A percentile compares a stretch with the other conserved stretches of the same genome.
Evolutionary conservation across 2,329 filamentous ascomycete species (phyloP).

Genomic region (Colletotrichum sp.): DNA sequence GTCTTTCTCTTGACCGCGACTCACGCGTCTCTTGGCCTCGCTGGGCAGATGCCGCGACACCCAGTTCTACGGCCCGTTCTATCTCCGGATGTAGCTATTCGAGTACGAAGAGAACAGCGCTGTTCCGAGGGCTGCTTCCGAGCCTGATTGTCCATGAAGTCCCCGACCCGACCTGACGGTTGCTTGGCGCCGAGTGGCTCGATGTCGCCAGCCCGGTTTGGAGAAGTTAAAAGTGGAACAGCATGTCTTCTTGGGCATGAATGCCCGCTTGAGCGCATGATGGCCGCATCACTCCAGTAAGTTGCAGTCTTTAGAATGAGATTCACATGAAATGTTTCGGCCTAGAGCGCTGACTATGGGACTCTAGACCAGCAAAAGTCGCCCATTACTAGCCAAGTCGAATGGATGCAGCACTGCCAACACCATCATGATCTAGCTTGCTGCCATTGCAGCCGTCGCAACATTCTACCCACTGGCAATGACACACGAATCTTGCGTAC

Average conservation of each 20-base stretch:
- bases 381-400: neutral
- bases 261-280: neutral
- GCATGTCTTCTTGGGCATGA: neutral
- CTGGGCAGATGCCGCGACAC: neutral
- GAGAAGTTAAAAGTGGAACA: neutral
- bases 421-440: neutral
- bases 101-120: neutral
- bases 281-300: neutral
- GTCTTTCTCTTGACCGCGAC: neutral
- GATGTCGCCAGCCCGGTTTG: neutral
- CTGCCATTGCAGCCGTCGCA: neutral
- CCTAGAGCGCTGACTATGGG: neutral
- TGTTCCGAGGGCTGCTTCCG: neutral
- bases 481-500: fast-evolving
- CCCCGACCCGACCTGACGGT: neutral
- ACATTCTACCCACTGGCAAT: neutral
- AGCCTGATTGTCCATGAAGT: neutral
- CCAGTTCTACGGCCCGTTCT: neutral
- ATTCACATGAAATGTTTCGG: neutral
- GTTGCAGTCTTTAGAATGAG: neutral
- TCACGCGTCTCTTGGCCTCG: neutral
- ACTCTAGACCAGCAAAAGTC: neutral
- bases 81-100: neutral
- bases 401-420: neutral
- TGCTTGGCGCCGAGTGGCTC: neutral